Percentiles rank a stretch among this genome's conserved stretches.
These are phyloP conservation scores for Phlyctochytrium bullatum DNA, from an alignment of 192 early-diverging fungal species.

Conservation along the genomic window DNA sequence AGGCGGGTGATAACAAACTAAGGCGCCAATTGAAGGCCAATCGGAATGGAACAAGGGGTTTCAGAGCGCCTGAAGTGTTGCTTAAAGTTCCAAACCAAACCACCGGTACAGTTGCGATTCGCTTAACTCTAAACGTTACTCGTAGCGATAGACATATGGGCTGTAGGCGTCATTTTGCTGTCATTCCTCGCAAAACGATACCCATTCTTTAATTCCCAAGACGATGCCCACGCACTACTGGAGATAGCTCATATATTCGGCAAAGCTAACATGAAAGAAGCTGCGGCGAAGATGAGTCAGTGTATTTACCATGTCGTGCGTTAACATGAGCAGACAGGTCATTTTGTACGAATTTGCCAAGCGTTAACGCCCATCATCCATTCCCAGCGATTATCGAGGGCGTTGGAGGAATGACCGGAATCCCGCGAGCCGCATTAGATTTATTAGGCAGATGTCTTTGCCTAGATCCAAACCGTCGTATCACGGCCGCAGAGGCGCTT, in stretches of 20 bases:
- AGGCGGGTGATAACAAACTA: conserved; percentile 4
- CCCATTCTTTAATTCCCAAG: conserved; percentile 86
- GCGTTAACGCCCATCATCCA: background rate
- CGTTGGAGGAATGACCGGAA: background rate
- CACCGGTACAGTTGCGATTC: conserved; percentile 46
- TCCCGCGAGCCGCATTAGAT: background rate
- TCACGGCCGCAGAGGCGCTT: conserved; percentile 4
- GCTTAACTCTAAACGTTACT: background rate
- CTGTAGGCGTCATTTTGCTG: conserved; percentile 82
- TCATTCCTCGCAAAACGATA: conserved; percentile 77
- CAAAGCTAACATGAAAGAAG: conserved; percentile 65
- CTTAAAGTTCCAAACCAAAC: conserved; percentile 78
- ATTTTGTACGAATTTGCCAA: background rate
- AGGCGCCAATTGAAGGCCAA: conserved; percentile 72
- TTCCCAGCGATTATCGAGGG: background rate
- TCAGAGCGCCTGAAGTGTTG: conserved; percentile 90
- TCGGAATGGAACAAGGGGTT: conserved; percentile 89
- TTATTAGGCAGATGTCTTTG: background rate
- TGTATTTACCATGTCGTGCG: conserved; percentile 1
- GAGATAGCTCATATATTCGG: conserved; percentile 85
- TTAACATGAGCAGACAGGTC: background rate
- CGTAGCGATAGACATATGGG: conserved; percentile 87
- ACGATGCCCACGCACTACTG: conserved; percentile 81
- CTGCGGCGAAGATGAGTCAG: conserved; percentile 63
- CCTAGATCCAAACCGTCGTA: background rate